These are phyloP conservation scores for Naganishia onofrii DNA, from an alignment of 768 basidiomycete genomes.

Conservation along the genomic window DNA sequence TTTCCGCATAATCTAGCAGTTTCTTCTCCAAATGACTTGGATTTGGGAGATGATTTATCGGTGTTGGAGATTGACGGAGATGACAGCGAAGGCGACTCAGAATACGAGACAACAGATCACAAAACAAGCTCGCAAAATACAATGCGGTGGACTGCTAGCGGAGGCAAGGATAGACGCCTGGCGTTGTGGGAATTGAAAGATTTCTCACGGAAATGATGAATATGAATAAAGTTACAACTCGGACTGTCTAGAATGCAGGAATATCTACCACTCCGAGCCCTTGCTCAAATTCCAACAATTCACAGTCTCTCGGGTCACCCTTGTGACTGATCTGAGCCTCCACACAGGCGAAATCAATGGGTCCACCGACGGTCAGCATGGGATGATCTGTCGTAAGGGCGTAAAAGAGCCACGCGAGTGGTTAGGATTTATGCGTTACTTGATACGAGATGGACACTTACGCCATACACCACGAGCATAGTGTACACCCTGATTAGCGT, in stretches of 20 bases:
- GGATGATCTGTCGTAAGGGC: slow-evolving; percentile 71
- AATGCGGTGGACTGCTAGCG: slow-evolving; percentile 63
- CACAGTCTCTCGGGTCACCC: slow-evolving; percentile 69
- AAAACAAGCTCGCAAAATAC: slow-evolving; percentile 52
- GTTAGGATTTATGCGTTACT: not conserved
- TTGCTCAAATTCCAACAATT: slow-evolving; percentile 62
- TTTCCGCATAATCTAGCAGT: slow-evolving; percentile 58
- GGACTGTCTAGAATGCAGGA: slow-evolving; percentile 34
- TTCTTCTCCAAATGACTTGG: not conserved
- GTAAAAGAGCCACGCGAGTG: not conserved
- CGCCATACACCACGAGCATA: slow-evolving; percentile 87
- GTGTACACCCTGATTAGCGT: slow-evolving; percentile 73
- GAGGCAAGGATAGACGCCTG: slow-evolving; percentile 67
- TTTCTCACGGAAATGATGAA: slow-evolving; percentile 38
- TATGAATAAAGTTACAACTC: not conserved
- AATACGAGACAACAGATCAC: slow-evolving; percentile 59
- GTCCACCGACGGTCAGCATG: slow-evolving; percentile 60
- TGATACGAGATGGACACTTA: slow-evolving; percentile 56
- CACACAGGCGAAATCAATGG: slow-evolving; percentile 64
- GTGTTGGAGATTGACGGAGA: slow-evolving; percentile 7
- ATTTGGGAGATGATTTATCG: slow-evolving; percentile 5
- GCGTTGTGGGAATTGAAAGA: slow-evolving; percentile 65
- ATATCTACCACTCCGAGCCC: slow-evolving; percentile 47
- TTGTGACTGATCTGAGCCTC: slow-evolving; percentile 83
- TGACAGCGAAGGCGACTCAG: slow-evolving; percentile 36